Evolutionary conservation across 2,329 filamentous ascomycete species (phyloP), one percentile per base, ranked within the genome.

Genomic region (Cladosporium oxysporum): DNA sequence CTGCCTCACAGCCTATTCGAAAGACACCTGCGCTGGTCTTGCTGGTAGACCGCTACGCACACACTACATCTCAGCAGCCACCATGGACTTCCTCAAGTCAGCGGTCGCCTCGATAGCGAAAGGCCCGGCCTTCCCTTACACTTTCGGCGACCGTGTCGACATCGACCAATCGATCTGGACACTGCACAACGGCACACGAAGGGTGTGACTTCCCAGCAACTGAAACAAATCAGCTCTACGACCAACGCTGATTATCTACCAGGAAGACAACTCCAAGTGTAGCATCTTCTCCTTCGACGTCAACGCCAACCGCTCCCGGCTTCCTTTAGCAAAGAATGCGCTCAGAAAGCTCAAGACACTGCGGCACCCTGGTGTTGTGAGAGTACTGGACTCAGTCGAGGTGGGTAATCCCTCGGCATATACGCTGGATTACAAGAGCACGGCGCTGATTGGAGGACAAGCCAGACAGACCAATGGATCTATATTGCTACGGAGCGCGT

Each of bases 251-350:
- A 73, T 49, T 33, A n/a, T 7, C 5, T 1, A n/a, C 6, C 72
- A 97, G 93, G 93, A 98, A 81, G 94, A 98, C 77, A 89, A 92
- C 37, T 96, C 93, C 4, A 89, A 92, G 73, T 99, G 95, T 81
- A 97, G 93, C 81, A 93, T 99, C 71, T 97, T 99, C 81, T 92
- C 93, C 71, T 99, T 99, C 83, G 94, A 99, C 77, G 86, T 96
- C 65, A 85, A 85, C 67, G 83, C 90, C 66, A 94, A 96, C 78
- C 92, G 89, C 77, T 89, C 91, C 52, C 88, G 90, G 64, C 81
- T 97, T 26, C 91, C 93, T 49, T 86, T 99, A 62, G 95, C 95
- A 62, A 92, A 90, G 79, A 99, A 99, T 82, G 93, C 94, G 53
- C 85, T 97, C 70, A 92, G 94, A 77, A 99, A 98, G 81, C 86